Percentiles rank a stretch among this genome's conserved stretches.
phyloP scores from a whole-genome alignment of 306 rosid genomes.

The Prunus davidiana region DNA sequence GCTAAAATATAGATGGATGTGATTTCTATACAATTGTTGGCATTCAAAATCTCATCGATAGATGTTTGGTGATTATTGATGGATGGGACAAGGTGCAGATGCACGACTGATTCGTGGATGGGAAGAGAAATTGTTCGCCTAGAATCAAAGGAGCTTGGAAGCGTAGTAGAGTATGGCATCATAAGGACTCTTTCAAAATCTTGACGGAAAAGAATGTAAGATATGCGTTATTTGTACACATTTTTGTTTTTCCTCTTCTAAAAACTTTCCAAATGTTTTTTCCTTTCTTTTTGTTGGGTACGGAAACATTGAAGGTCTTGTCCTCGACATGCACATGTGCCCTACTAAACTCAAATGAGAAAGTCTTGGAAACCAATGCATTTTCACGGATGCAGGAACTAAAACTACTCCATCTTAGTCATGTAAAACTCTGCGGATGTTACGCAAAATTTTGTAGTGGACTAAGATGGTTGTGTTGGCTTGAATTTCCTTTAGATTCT shows the following conservation, averaged over 20 bases:
- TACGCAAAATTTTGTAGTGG: too few species aligned
- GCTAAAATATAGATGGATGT: not conserved
- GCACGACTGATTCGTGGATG: not conserved
- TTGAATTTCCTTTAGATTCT: too few species aligned
- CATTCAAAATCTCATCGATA: too few species aligned
- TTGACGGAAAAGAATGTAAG: not conserved
- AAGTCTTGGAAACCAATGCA: not conserved
- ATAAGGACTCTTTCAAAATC: not conserved
- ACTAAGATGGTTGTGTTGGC: too few species aligned
- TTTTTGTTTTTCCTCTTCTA: not conserved
- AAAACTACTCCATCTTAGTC: too few species aligned
- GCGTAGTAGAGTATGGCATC: not conserved
- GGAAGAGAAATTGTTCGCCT: conserved; percentile 9
- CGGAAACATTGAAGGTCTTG: not conserved
- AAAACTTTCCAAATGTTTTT: not conserved
- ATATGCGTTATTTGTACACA: not conserved
- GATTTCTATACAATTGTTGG: not conserved
- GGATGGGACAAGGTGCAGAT: too few species aligned
- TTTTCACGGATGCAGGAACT: too few species aligned
- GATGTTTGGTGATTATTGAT: too few species aligned
- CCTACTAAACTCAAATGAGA: not conserved
- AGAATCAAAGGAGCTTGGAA: not conserved
- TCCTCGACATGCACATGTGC: not conserved
- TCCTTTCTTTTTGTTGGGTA: not conserved
- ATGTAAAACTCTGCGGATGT: too few species aligned